Evolutionary conservation across 345 rosid genomes (phyloP).

Genomic region (Populus pruinosa): DNA sequence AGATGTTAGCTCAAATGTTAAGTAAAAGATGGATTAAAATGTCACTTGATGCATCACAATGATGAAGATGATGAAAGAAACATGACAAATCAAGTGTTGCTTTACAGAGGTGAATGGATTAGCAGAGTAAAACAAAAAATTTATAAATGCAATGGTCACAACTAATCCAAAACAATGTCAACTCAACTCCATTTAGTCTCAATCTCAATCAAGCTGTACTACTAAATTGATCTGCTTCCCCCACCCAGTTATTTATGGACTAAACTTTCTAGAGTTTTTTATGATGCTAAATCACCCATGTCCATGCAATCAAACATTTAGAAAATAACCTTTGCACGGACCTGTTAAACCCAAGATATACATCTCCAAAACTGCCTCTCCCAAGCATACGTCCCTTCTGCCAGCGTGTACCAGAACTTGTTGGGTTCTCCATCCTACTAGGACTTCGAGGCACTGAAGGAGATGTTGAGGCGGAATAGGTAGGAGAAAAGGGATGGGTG

Average conservation of each 20-base stretch:
- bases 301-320: background rate
- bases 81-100: background rate
- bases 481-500: conserved; percentile 74
- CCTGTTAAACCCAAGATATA: conserved; percentile 76
- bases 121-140: background rate
- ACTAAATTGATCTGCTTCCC: background rate
- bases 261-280: no score
- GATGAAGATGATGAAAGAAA: background rate
- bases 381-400: conserved; percentile 73
- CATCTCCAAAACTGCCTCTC: conserved; percentile 82
- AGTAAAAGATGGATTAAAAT: background rate
- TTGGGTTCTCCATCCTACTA: conserved; percentile 71
- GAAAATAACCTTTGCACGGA: conserved; percentile 5
- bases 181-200: background rate
- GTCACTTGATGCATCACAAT: background rate
- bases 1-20: background rate
- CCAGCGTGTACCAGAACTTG: conserved; percentile 62
- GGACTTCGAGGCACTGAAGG: conserved; percentile 98
- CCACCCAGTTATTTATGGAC: background rate
- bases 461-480: conserved; percentile 84
- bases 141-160: background rate
- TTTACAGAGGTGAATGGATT: background rate
- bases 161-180: background rate
- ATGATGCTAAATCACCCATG: background rate
- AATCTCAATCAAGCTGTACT: background rate